phyloP scores from a whole-genome alignment of 176 grass and related monocot species.

The Miscanthus lutarioriparius region DNA sequence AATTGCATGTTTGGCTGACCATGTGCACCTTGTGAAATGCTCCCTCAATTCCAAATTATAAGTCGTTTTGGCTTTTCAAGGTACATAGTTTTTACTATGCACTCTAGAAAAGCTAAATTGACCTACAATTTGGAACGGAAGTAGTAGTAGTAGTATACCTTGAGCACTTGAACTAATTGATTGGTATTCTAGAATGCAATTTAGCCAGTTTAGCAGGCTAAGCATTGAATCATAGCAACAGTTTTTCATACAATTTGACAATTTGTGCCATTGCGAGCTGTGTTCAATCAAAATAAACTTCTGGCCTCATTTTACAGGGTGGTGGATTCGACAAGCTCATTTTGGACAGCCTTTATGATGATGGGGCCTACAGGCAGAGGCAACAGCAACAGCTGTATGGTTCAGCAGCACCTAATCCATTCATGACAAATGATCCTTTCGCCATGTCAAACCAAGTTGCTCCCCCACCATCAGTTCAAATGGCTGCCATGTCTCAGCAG shows the following conservation, averaged over 20 bases:
- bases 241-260: background rate
- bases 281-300: conserved; percentile 1
- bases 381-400: conserved; percentile 76
- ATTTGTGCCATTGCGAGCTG: background rate
- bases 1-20: background rate
- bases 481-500: conserved; percentile 78
- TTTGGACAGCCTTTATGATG: conserved; percentile 65
- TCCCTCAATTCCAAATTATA: background rate
- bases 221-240: background rate
- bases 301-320: conserved; percentile 38
- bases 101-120: background rate
- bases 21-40: background rate
- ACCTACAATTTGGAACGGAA: background rate
- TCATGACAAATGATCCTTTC: conserved; percentile 79
- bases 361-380: conserved; percentile 65
- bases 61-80: background rate
- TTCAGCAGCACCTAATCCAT: conserved; percentile 71
- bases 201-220: background rate
- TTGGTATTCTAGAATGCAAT: background rate
- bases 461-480: conserved; percentile 80
- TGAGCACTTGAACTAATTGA: background rate
- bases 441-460: conserved; percentile 71
- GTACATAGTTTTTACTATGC: background rate
- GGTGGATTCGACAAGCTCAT: conserved; percentile 73
- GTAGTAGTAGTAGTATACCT: background rate